Conservation (phyloP, 2,329 filamentous ascomycete species). For the Macrophomina pseudophaseolina region DNA sequence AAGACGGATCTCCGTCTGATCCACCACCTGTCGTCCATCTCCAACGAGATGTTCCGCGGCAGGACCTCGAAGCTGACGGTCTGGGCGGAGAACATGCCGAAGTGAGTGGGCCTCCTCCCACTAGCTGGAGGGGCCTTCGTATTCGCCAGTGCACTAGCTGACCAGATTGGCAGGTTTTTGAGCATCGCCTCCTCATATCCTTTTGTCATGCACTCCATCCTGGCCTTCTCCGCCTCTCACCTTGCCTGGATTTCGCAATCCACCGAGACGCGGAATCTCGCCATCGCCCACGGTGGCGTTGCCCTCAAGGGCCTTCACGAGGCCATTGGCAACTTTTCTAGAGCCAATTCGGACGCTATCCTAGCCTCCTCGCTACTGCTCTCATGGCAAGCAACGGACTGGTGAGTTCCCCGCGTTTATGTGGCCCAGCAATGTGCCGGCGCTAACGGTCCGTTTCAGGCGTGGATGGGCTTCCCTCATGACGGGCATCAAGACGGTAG, state of each 20-base stretch:
- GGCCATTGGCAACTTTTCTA: conserved; percentile 83
- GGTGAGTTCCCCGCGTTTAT: conserved; percentile 63
- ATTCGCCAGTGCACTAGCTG: conserved; percentile 38
- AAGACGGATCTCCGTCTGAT: conserved; percentile 84
- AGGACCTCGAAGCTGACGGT: conserved; percentile 84
- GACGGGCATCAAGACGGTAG: conserved; percentile 85
- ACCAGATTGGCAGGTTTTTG: conserved; percentile 66
- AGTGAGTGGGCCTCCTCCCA: conserved; percentile 63
- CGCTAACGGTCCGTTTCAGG: conserved; percentile 55
- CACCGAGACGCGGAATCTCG: conserved; percentile 82
- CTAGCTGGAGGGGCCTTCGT: conserved; percentile 32
- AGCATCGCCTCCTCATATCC: conserved; percentile 79
- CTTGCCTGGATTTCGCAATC: conserved; percentile 89
- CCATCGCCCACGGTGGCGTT: conserved; percentile 84
- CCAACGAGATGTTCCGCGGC: conserved; percentile 77
- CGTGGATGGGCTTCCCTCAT: conserved; percentile 91
- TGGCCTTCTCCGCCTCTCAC: conserved; percentile 94
- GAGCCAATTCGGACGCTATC: conserved; percentile 86
- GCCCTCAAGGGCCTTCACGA: conserved; percentile 88
- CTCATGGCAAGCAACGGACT: conserved; percentile 96
- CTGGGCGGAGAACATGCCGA: conserved; percentile 92
- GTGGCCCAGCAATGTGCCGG: conserved; percentile 29
- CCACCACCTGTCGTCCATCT: conserved; percentile 86
- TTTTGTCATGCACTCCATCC: conserved; percentile 92
- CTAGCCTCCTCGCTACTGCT: conserved; percentile 89